phyloP scores from a whole-genome alignment of 2,329 filamentous ascomycete species.

The Pseudogymnoascus sp. region DNA sequence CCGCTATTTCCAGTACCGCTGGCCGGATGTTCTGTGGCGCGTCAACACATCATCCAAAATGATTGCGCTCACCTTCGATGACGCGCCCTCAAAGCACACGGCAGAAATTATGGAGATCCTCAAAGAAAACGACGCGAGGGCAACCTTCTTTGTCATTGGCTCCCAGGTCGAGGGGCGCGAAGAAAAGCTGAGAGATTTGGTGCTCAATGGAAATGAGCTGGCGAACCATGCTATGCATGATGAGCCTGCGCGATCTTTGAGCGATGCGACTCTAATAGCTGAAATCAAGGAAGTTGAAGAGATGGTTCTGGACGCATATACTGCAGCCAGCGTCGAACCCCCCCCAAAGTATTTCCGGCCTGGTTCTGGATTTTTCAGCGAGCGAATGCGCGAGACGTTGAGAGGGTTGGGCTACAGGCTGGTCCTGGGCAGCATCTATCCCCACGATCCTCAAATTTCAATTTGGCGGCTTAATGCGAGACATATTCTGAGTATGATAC shows the following conservation, averaged over 20 bases:
- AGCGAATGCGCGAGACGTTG: slow-evolving; percentile 57
- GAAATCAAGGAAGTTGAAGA: slow-evolving; percentile 61
- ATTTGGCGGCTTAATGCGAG: slow-evolving; percentile 63
- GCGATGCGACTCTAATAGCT: slow-evolving; percentile 47
- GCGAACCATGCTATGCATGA: slow-evolving; percentile 89
- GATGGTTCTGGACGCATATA: slow-evolving; percentile 33
- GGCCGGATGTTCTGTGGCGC: slow-evolving; percentile 75
- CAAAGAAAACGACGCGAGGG: slow-evolving; percentile 57
- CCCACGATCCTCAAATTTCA: slow-evolving; percentile 80
- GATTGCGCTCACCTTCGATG: slow-evolving; percentile 79
- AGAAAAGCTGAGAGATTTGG: slow-evolving; percentile 47
- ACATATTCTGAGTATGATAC: slow-evolving; percentile 74
- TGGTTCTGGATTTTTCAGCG: slow-evolving; percentile 76
- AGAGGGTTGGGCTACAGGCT: slow-evolving; percentile 58
- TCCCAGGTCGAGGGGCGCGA: slow-evolving; percentile 57
- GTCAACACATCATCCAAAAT: slow-evolving; percentile 52
- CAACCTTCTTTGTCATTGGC: slow-evolving; percentile 87
- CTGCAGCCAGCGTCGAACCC: slow-evolving; percentile 27
- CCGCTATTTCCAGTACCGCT: slow-evolving; percentile 59
- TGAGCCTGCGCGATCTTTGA: slow-evolving; percentile 61
- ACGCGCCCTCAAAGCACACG: slow-evolving; percentile 70
- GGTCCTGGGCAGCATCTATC: slow-evolving; percentile 79
- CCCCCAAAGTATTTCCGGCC: slow-evolving; percentile 68
- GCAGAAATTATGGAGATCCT: slow-evolving; percentile 62
- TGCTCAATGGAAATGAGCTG: slow-evolving; percentile 62